phyloP scores from a whole-genome alignment of 768 basidiomycete genomes.

The Trametes elegans region DNA sequence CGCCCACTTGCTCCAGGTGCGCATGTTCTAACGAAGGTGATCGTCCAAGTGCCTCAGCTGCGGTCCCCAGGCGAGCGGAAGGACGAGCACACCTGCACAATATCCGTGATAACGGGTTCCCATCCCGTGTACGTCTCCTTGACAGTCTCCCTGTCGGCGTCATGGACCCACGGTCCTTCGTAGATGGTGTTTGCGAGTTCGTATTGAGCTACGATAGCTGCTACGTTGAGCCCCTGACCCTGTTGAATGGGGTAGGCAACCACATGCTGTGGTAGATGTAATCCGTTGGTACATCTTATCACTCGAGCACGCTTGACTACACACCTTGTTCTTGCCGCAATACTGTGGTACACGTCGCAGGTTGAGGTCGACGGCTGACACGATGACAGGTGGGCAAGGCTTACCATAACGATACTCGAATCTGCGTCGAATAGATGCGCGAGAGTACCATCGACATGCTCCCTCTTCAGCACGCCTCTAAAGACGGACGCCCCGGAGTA shows the following conservation, averaged over 20 bases:
- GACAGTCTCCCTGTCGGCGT: not conserved
- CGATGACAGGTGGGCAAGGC: not conserved
- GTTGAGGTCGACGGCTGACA: not conserved
- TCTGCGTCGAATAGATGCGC: not conserved
- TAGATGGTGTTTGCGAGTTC: not conserved
- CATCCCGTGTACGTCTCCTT: not conserved
- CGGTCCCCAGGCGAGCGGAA: constrained; percentile 5
- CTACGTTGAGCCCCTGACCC: constrained; percentile 9
- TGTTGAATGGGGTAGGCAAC: constrained; percentile 14
- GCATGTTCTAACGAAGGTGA: constrained; percentile 26
- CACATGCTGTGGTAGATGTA: not conserved
- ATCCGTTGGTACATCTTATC: not conserved
- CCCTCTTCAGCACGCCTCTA: not conserved
- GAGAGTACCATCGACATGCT: not conserved
- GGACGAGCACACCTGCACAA: constrained; percentile 6
- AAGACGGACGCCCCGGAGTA: constrained; percentile 4
- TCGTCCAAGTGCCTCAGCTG: not conserved
- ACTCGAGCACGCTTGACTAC: too few species aligned
- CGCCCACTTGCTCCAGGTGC: constrained; percentile 36
- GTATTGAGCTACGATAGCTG: not conserved
- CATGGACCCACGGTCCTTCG: constrained; percentile 1
- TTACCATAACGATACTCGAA: not conserved
- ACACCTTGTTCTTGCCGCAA: constrained; percentile 12
- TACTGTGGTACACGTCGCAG: not conserved
- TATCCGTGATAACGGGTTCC: constrained; percentile 5